These are phyloP conservation scores for Spizellomyces sp. DNA, from an alignment of 192 early-diverging fungal genomes.

Conservation along the genomic window DNA sequence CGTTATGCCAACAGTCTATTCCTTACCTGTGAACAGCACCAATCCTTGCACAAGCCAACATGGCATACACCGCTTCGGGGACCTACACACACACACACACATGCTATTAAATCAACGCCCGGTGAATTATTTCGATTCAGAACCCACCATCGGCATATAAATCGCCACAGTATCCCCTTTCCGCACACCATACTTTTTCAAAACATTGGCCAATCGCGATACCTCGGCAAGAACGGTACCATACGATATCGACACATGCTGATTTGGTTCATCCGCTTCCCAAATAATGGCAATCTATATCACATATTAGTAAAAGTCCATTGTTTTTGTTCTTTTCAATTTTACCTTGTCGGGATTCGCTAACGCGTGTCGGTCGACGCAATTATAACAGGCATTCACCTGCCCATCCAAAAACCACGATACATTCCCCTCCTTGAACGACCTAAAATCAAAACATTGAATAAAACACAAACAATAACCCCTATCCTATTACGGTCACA, in stretches of 20 bases:
- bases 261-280: slow-evolving; percentile 83
- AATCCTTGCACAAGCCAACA: slow-evolving; percentile 94
- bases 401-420: slow-evolving; percentile 93
- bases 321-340: background rate
- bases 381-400: slow-evolving; percentile 94
- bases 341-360: slow-evolving; percentile 72
- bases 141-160: slow-evolving; percentile 75
- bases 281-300: slow-evolving; percentile 77
- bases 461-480: too few relatives aligned
- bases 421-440: slow-evolving; percentile 81
- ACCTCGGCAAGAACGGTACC: slow-evolving; percentile 81
- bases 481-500: too few relatives aligned
- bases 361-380: slow-evolving; percentile 90
- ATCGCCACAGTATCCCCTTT: slow-evolving; percentile 96
- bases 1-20: too few relatives aligned
- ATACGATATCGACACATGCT: slow-evolving; percentile 76
- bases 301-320: background rate
- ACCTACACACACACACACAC: slow-evolving; percentile 30
- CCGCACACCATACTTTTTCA: slow-evolving; percentile 77
- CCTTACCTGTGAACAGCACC: slow-evolving; percentile 73
- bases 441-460: slow-evolving; percentile 39
- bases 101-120: background rate
- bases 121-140: background rate
- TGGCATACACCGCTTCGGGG: slow-evolving; percentile 88
- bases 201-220: slow-evolving; percentile 80